Conservation (phyloP, 23 red algal species). For the Gracilaria domingensis region DNA sequence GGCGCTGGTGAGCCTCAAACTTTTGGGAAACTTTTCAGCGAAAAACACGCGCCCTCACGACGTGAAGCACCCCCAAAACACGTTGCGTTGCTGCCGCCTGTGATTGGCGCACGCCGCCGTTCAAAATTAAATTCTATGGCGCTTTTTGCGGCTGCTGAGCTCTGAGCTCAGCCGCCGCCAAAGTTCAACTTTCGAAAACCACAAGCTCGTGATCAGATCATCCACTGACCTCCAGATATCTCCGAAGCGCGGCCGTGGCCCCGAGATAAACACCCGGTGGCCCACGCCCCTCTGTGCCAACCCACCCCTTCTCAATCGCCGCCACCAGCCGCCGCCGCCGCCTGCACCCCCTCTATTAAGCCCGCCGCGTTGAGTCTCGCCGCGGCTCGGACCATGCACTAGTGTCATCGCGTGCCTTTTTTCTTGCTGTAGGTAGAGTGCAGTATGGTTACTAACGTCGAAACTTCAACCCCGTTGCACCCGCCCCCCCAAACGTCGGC, state of each 20-base stretch:
- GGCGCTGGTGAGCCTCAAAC: no score
- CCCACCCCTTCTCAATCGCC: background rate
- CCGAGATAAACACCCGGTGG: background rate
- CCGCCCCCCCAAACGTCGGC: background rate
- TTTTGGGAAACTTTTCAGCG: no score
- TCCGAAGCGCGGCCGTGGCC: background rate
- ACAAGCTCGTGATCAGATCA: conserved; percentile 5
- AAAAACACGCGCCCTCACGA: no score
- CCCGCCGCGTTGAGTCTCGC: background rate
- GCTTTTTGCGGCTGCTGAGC: conserved; percentile 19
- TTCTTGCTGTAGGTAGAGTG: no score
- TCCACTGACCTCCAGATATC: conserved; percentile 25
- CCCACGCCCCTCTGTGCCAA: background rate
- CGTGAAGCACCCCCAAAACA: no score
- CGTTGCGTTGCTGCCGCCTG: no score
- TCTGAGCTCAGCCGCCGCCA: background rate
- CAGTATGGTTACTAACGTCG: conserved; percentile 14
- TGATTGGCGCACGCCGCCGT: no score
- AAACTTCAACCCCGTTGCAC: background rate
- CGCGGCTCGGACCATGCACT: background rate
- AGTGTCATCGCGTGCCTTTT: background rate
- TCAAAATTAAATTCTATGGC: no score
- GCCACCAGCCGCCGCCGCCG: background rate
- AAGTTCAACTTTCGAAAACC: conserved; percentile 11
- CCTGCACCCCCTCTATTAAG: background rate